Base-by-base conservation (phyloP, 1,284 basidiomycete species). In the Peniophora sp. region DNA sequence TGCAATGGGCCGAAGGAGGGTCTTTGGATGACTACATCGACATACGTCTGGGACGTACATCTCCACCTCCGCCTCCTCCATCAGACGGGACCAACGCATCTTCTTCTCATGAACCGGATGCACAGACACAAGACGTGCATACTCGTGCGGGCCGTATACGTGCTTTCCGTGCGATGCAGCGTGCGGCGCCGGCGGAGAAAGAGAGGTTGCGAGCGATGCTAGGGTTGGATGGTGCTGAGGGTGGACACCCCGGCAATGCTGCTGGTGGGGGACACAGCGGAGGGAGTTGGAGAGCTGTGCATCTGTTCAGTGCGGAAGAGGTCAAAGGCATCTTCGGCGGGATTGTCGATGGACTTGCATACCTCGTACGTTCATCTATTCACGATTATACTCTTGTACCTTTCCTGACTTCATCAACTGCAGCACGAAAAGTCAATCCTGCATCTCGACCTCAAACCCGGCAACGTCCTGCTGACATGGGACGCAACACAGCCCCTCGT, bases 1-100 rank as follows among this genome's bases (percentile, higher is more conserved):
- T 95, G 92, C 90, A 94, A 74, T 95, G 87, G 83, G 92, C 92
- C 0, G 90, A 92, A 69, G 88, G 87, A 2, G 92, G 92, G 14
- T 65, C 62, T 23, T 74, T 95, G 37, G 92, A 95, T 60, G 87
- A 91, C 61, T 86, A 89, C 63, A 91, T 95, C 56, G 79, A 88
- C 52, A 75, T 80, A 14, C 86, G 92, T 10, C 71, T 85, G 2
- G 85, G 86, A 12, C 62, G 64, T n/a, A 37, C 55, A 49, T 53
- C 54, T 27, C 48, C 49, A 18, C 51, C 49, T 42, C 55, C 47
- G 37, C 52, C 36, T 54, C 64, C 14, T 64, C 64, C 39, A 18
- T 54, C 59, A 10, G 55, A 63, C 5, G 52, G 50, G 1, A 22
- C 51, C 8, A 48, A 47, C 9, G 46, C 43, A 0, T 35, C 49